Percentiles rank a stretch among this genome's conserved stretches.
Evolutionary conservation across 441 rosid species (phyloP).

Genomic region (Eruca vesicaria): DNA sequence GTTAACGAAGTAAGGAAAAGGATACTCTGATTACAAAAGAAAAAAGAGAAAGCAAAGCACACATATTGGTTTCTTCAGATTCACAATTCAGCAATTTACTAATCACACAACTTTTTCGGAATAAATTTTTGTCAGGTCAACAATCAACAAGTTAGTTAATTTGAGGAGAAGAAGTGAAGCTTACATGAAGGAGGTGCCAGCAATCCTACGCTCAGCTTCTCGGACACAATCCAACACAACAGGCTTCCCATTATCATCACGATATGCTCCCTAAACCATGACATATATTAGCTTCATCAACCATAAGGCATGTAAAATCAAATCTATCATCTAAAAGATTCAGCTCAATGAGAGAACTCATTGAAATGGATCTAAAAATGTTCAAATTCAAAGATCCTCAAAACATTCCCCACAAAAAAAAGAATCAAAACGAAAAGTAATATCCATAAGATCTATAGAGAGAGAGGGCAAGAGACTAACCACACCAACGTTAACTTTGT

Average conservation of each 20-base stretch:
- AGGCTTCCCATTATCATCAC: slow-evolving; percentile 93
- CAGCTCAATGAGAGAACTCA: too few species aligned
- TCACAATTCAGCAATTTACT: too few species aligned
- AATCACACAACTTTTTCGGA: neutral
- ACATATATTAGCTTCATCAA: slow-evolving; percentile 5
- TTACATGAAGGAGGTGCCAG: slow-evolving; percentile 73
- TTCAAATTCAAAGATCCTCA: neutral
- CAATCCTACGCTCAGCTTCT: slow-evolving; percentile 87
- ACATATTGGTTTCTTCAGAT: neutral
- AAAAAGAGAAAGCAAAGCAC: neutral
- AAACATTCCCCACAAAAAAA: neutral
- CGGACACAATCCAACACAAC: slow-evolving; percentile 86
- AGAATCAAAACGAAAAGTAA: neutral
- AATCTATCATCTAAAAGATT: too few species aligned
- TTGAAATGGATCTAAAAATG: neutral
- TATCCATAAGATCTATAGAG: neutral
- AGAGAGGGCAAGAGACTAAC: slow-evolving; percentile 45
- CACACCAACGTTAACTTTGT: slow-evolving; percentile 93
- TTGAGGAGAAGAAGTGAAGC: too few species aligned
- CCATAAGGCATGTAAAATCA: too few species aligned
- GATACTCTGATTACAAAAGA: neutral
- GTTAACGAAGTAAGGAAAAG: neutral
- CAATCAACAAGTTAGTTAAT: too few species aligned
- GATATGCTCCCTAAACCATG: slow-evolving; percentile 75
- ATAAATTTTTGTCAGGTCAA: neutral